Base-by-base conservation (phyloP, 2,329 filamentous ascomycete genomes). In the Fusarium albidum region DNA sequence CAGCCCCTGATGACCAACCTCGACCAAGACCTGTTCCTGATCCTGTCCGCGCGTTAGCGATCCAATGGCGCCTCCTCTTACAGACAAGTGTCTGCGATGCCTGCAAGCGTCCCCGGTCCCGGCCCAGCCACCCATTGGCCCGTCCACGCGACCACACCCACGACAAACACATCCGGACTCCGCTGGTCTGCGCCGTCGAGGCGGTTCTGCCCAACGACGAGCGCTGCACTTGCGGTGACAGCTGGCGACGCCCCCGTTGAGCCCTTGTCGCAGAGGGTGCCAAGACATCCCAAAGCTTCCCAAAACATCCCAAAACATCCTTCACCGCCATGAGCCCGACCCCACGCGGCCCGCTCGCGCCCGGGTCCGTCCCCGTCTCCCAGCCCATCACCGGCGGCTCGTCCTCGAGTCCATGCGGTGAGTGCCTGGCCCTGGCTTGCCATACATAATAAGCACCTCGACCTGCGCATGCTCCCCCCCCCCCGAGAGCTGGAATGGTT, bases 161-260 rank as follows among this genome's bases (percentile, higher is more conserved):
- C 40, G 14, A 31, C 32, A 34, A 41, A 40, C 37, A 44, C 38
- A n/a, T 38, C 18, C 5, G 12, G 29, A 39, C 59, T 53, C 59
- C 59, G 48, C 53, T 52, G 29, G 13, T n/a, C 32, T 48, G 57
- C 61, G 50, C 55, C 58, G 49, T 29, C 32, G 46, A 55, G 34
- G 17, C 26, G 46, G 33, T 39, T 63, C 53, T 49, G 29, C 14
- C 60, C 58, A 66, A 64, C 59, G 46, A 58, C 45, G 34, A 51
- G 34, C 47, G 54, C 55, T 57, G 60, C 55, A 62, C 65, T 67
- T 66, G 65, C 65, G 65, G 65, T 67, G 65, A 67, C 65, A 66
- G 49, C 63, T 66, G 63, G 58, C 63, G 41, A 37, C 34, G 41
- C 55, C 55, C 53, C 50, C 21, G 31, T 44, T 39, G 28, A 49